These are phyloP conservation scores for Trematosphaeria pertusa DNA, from an alignment of 2,329 filamentous ascomycete species.

Conservation along the genomic window DNA sequence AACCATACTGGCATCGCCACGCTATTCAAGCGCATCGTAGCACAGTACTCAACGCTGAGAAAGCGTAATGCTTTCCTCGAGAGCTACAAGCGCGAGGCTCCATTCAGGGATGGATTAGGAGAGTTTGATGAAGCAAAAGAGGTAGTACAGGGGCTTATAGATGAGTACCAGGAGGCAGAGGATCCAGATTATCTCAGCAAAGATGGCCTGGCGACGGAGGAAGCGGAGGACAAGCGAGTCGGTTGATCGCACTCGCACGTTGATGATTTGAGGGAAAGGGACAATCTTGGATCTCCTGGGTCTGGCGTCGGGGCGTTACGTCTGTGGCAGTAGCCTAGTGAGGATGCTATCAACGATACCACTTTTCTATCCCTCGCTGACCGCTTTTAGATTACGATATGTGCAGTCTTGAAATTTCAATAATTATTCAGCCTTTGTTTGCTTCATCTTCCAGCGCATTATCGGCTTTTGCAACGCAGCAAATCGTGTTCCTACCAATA, in stretches of 20 bases:
- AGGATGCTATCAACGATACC: no score
- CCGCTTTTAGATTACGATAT: no score
- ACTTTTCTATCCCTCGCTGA: no score
- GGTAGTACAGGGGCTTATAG: slow-evolving; percentile 88
- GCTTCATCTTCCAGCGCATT: no score
- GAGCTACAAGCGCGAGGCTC: slow-evolving; percentile 92
- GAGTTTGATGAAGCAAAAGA: slow-evolving; percentile 96
- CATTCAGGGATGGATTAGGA: slow-evolving; percentile 87
- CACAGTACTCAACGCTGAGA: slow-evolving; percentile 90
- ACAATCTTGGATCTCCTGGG: background rate
- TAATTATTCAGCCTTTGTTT: no score
- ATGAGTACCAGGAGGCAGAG: slow-evolving; percentile 96
- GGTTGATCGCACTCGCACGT: no score
- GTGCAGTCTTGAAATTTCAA: no score
- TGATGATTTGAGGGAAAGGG: no score
- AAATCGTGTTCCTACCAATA: no score
- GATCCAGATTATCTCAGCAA: slow-evolving; percentile 87
- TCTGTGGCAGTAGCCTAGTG: no score
- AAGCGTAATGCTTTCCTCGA: slow-evolving; percentile 98
- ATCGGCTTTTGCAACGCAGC: no score
- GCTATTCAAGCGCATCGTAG: slow-evolving; percentile 91
- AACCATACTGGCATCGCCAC: slow-evolving; percentile 98
- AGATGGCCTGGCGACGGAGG: slow-evolving; percentile 56
- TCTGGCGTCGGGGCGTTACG: no score
- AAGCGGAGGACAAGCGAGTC: slow-evolving; percentile 41